Percentiles rank a stretch among this genome's conserved stretches.
phyloP scores from a whole-genome alignment of 176 grass and related monocot genomes.

The barley (Hordeum vulgare) region DNA sequence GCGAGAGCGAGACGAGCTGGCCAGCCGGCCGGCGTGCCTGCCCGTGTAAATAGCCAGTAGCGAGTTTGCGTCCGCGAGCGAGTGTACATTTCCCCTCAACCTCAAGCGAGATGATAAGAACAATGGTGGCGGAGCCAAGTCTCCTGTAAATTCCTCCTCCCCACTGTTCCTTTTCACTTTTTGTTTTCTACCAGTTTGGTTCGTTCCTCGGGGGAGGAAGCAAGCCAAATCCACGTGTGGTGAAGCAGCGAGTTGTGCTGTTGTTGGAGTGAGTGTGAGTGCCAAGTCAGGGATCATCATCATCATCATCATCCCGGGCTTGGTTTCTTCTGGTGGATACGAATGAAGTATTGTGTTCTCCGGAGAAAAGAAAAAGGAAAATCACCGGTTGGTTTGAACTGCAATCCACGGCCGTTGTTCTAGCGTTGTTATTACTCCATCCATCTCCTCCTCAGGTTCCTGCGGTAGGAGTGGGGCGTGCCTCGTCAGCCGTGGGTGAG shows the following conservation, averaged over 20 bases:
- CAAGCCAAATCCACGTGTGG: not conserved
- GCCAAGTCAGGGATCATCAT: not conserved
- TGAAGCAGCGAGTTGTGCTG: conserved; percentile 9
- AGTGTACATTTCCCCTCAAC: conserved; percentile 55
- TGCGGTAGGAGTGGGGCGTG: conserved; percentile 2
- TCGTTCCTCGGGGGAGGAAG: conserved; percentile 20
- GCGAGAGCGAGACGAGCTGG: conserved; percentile 10
- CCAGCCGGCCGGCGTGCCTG: conserved; percentile 1
- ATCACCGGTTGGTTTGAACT: not conserved
- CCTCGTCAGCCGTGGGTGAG: not conserved
- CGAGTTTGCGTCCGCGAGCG: conserved; percentile 55
- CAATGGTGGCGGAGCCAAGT: not conserved
- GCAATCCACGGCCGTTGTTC: not conserved
- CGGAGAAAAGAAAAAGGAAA: not conserved
- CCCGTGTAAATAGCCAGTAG: conserved; percentile 38
- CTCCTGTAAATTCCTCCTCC: conserved; percentile 26
- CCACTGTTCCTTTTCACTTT: not conserved
- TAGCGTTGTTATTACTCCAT: not conserved
- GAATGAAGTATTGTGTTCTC: not conserved
- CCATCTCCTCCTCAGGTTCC: not conserved
- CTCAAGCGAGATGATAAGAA: conserved; percentile 58
- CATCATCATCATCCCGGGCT: not conserved
- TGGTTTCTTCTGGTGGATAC: not conserved
- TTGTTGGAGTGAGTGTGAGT: not conserved
- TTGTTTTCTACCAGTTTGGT: not conserved